phyloP scores from a whole-genome alignment of 352 stramenopile species.

The Pythium coloratum region DNA sequence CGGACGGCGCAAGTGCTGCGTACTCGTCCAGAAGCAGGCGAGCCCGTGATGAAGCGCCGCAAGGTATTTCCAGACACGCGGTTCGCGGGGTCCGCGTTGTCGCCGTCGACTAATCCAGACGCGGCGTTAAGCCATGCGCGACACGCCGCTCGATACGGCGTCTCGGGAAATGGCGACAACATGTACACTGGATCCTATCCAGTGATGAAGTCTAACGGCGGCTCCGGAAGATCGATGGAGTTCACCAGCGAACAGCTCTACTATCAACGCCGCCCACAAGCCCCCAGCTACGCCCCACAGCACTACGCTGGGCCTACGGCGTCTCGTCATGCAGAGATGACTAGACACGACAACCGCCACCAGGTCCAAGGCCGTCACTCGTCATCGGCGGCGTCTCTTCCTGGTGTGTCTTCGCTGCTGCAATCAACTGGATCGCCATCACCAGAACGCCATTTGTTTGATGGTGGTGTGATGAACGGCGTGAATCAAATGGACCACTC shows the following conservation, averaged over 20 bases:
- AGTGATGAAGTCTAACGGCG: not conserved
- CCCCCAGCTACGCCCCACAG: not conserved
- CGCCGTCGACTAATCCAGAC: not conserved
- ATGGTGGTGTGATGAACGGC: not conserved
- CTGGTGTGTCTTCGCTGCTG: constrained; percentile 17
- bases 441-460: not conserved
- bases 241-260: not conserved
- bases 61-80: not conserved
- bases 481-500: not conserved
- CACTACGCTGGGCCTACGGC: not conserved
- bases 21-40: not conserved
- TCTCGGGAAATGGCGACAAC: not conserved
- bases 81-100: constrained; percentile 1
- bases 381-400: constrained; percentile 3
- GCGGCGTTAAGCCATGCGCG: not conserved
- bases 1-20: not conserved
- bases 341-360: not conserved
- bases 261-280: not conserved
- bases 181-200: constrained; percentile 17
- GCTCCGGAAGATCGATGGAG: not conserved
- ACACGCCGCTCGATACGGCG: not conserved
- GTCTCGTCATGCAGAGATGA: not conserved
- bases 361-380: not conserved
- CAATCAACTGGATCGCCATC: constrained; percentile 7
- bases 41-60: constrained; percentile 12